A percentile compares a stretch with the other conserved stretches of the same genome.
These are phyloP conservation scores for Kernera saxatilis DNA, from an alignment of 345 rosid species.

Conservation along the genomic window DNA sequence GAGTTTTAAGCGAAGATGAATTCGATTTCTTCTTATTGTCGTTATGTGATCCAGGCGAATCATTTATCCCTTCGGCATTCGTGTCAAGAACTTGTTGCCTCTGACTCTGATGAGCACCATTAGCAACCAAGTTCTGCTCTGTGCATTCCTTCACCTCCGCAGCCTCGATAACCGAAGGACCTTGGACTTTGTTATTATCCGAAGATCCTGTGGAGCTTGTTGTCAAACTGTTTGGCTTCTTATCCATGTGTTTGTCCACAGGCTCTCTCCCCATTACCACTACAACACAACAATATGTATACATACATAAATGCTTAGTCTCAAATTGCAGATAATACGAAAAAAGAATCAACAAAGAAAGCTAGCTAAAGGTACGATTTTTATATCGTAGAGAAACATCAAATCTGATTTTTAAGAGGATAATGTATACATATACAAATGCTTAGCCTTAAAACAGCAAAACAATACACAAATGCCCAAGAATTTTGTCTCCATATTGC, in stretches of 20 bases:
- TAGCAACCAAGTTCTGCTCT: slow-evolving; percentile 42
- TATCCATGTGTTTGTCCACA: slow-evolving; percentile 52
- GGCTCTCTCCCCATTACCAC: slow-evolving; percentile 70
- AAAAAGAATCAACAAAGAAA: too few species aligned
- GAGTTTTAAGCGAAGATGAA: slow-evolving; percentile 34
- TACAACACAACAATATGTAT: background rate
- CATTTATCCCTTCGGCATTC: slow-evolving; percentile 11
- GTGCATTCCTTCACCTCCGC: slow-evolving; percentile 31
- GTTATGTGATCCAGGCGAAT: slow-evolving; percentile 22
- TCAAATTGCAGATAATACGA: too few species aligned
- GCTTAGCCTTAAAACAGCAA: background rate
- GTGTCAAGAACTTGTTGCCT: slow-evolving; percentile 29
- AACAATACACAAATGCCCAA: background rate
- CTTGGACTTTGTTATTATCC: slow-evolving; percentile 29
- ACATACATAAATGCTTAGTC: background rate
- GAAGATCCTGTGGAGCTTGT: slow-evolving; percentile 23
- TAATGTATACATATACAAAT: too few species aligned
- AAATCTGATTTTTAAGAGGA: too few species aligned
- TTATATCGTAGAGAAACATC: too few species aligned
- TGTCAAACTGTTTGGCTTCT: slow-evolving; percentile 41
- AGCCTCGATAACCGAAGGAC: slow-evolving; percentile 30
- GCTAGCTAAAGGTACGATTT: too few species aligned
- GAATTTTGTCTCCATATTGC: background rate
- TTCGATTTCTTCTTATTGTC: slow-evolving; percentile 36
- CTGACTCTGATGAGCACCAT: slow-evolving; percentile 37